A percentile compares a stretch with the other conserved stretches of the same genome.
Conservation (phyloP, 2,329 filamentous ascomycete genomes). For the Aspergillus vadensis region DNA sequence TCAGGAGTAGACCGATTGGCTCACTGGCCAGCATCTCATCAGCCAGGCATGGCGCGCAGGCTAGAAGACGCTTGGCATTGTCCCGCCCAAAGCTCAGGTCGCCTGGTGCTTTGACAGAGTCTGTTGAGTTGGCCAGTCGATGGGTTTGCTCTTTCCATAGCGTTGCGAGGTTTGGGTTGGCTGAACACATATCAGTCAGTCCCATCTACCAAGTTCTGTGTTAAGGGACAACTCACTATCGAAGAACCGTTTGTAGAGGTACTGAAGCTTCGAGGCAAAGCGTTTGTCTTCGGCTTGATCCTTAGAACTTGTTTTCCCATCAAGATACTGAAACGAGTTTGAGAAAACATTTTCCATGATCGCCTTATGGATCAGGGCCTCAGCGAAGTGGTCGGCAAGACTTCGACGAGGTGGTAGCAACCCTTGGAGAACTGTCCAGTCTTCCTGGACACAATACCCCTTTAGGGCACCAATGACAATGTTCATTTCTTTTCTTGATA, state of each 20-base stretch:
- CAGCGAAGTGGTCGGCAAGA: not conserved
- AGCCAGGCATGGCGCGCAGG: not conserved
- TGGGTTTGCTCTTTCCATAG: not conserved
- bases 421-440: not conserved
- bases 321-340: constrained; percentile 1
- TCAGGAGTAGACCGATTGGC: not conserved
- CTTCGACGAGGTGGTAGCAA: not conserved
- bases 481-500: not conserved
- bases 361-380: not conserved
- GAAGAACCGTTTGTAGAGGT: not conserved
- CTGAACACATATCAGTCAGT: not conserved
- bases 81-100: not conserved
- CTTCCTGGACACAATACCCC: not conserved
- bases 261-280: not conserved
- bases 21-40: not conserved
- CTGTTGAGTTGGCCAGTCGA: not conserved
- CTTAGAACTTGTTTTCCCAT: not conserved
- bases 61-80: not conserved
- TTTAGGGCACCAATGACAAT: not conserved
- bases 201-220: not conserved
- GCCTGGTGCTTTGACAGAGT: not conserved
- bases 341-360: not conserved
- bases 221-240: not conserved
- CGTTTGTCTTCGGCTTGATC: not conserved
- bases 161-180: not conserved